phyloP scores from a whole-genome alignment of 768 basidiomycete genomes.

The Trametes cubensis region DNA sequence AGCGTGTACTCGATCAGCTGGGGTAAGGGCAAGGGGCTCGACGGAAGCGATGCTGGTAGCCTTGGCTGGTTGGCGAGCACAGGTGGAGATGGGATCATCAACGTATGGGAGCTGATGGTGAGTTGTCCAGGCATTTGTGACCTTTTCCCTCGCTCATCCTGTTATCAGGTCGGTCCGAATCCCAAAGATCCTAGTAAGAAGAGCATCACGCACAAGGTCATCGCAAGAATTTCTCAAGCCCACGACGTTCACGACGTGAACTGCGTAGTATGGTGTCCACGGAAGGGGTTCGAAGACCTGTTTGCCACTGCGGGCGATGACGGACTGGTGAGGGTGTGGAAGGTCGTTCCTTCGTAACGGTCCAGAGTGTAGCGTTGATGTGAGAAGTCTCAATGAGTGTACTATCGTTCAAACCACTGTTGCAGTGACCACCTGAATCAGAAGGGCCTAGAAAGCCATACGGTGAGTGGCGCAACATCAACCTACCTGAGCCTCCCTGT shows the following conservation, averaged over 20 bases:
- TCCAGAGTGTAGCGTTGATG: not conserved
- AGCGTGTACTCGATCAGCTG: conserved; percentile 84
- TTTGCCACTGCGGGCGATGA: conserved; percentile 89
- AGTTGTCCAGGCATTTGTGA: conserved; percentile 5
- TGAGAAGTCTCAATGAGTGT: not conserved
- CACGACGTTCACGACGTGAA: conserved; percentile 90
- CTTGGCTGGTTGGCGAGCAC: conserved; percentile 86
- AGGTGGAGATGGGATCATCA: conserved; percentile 83
- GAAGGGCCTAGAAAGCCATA: no score
- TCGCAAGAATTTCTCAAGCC: conserved; percentile 61
- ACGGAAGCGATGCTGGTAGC: conserved; percentile 31
- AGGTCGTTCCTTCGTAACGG: conserved; percentile 30
- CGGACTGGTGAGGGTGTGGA: conserved; percentile 82
- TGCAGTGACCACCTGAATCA: no score
- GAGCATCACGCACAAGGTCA: conserved; percentile 44
- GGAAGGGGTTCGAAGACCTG: conserved; percentile 61
- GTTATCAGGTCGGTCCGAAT: conserved; percentile 21
- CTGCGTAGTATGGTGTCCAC: conserved; percentile 79
- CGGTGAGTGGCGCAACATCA: no score
- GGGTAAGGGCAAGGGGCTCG: conserved; percentile 44
- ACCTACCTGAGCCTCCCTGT: no score
- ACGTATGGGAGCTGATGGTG: conserved; percentile 71
- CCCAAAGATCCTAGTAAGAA: conserved; percentile 17
- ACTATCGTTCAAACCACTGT: no score
- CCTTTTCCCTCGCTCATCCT: not conserved